Evolutionary conservation across 768 basidiomycete species (phyloP).

Genomic region (Pleurotus pulmonarius): DNA sequence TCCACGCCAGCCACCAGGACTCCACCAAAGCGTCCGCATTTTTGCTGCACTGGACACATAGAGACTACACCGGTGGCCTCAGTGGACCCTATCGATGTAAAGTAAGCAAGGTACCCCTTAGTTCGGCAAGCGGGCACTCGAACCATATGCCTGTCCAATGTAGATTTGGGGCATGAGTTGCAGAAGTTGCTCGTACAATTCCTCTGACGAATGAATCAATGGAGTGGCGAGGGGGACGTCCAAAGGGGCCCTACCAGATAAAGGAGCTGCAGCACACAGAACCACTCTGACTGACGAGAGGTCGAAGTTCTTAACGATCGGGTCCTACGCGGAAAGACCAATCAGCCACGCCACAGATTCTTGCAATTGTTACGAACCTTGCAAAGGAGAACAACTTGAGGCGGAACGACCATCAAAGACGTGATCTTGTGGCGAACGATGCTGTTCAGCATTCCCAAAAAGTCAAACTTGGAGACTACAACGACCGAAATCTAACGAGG

Average conservation of each 20-base stretch:
- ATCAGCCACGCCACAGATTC: not conserved
- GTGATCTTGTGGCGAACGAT: slow-evolving; percentile 57
- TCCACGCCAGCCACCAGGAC: slow-evolving; percentile 51
- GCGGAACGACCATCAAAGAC: slow-evolving; percentile 56
- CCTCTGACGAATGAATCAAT: slow-evolving; percentile 23
- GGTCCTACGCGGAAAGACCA: slow-evolving; percentile 31
- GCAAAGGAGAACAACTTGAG: slow-evolving; percentile 53
- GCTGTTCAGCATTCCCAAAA: slow-evolving; percentile 55
- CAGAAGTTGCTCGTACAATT: slow-evolving; percentile 46
- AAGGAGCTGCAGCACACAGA: slow-evolving; percentile 55
- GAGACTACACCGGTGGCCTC: slow-evolving; percentile 53
- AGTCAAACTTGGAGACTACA: slow-evolving; percentile 60
- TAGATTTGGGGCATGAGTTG: slow-evolving; percentile 47
- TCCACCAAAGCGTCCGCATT: slow-evolving; percentile 56
- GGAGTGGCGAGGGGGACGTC: no score
- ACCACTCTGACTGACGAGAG: slow-evolving; percentile 41
- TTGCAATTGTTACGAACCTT: slow-evolving; percentile 31
- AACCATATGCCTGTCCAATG: slow-evolving; percentile 59
- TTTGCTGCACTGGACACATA: slow-evolving; percentile 43
- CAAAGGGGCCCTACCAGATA: slow-evolving; percentile 36
- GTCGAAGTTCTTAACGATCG: slow-evolving; percentile 46
- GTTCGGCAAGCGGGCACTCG: not conserved
- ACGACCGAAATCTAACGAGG: slow-evolving; percentile 46
- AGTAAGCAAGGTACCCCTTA: not conserved
- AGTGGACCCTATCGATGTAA: slow-evolving; percentile 49